phyloP scores from a whole-genome alignment of 495 filamentous ascomycete species.

The Neurospora sp. region DNA sequence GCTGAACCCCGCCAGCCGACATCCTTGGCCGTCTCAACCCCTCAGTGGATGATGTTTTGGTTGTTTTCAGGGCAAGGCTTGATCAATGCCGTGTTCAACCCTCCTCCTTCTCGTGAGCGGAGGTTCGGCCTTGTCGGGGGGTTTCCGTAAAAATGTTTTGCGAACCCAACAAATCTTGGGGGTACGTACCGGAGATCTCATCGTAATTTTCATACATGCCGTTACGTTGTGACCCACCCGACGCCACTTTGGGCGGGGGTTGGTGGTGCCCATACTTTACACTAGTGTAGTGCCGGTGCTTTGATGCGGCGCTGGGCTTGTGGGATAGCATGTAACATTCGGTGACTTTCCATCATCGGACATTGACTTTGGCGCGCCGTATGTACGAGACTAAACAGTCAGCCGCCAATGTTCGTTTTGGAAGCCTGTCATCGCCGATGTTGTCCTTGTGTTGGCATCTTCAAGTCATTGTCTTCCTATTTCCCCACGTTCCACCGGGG shows the following conservation, averaged over 20 bases:
- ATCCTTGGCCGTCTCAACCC: slow-evolving; percentile 13
- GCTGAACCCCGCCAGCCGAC: not conserved
- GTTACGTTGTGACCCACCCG: not conserved
- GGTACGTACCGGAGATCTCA: not conserved
- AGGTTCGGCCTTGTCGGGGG: not conserved
- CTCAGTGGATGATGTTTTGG: not conserved
- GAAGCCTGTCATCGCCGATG: not conserved
- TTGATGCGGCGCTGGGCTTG: not conserved
- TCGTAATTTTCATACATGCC: not conserved
- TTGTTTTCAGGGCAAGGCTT: not conserved
- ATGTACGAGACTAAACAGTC: not conserved
- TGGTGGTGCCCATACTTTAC: not conserved
- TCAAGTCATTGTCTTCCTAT: not conserved
- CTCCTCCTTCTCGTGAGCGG: slow-evolving; percentile 1
- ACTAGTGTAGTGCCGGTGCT: not conserved
- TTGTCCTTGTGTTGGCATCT: not conserved
- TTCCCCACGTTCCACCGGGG: not conserved
- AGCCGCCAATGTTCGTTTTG: not conserved
- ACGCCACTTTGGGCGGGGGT: not conserved
- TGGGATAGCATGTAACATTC: not conserved
- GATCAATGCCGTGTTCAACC: not conserved
- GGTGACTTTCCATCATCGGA: not conserved
- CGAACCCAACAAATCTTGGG: not conserved
- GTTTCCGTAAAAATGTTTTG: not conserved
- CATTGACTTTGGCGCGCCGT: not conserved